Base-by-base conservation (phyloP, 176 grass and related monocot species). In the Ananas comosus region DNA sequence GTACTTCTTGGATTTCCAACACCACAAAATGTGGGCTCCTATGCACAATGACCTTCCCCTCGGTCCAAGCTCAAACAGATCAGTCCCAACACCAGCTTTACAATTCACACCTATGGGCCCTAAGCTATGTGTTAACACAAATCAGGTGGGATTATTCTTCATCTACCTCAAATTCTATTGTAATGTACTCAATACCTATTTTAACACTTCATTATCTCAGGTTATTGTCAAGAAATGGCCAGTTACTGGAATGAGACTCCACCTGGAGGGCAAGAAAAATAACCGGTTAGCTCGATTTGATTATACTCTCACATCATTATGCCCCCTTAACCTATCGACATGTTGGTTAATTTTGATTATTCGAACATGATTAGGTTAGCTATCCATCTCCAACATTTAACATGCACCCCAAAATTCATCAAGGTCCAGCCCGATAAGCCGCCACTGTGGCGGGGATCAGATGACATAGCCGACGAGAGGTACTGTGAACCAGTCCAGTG, bases 1-100 rank as follows among this genome's bases (percentile, higher is more conserved):
- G 24, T 92, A 92, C 80, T 97, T 97, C 82, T 69, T 92, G 33
- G 94, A 97, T 67, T 97, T 97, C 85, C 89, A 97, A 70, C 74
- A 80, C 50, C 76, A 86, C 29, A 92, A 77, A n/a, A 28, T 48
- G 22, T 97, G 94, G 94, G 86, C 89, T 67, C 93, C 94, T 0
- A 67, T 79, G 22, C 86, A 82, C 80, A 76, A 77, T 74, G 94
- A 90, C 53, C 80, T 90, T 2, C 94, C 89, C 9, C 94, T 97
- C 0, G 89, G 80, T 17, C 77, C 80, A 1, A 83, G 77, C 53
- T 92, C 94, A 0, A 92, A 92, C 74, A 80, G 79, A 12, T 76
- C 49, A 49, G 72, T 71, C 19, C 6, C 70, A 52, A 72, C 25
- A 52, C 76, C 82, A 14, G 51, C 82, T 28, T 79, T 97, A 56